Evolutionary conservation across 1,284 basidiomycete species (phyloP).

Genomic region (Bondarzewia mesenterica): DNA sequence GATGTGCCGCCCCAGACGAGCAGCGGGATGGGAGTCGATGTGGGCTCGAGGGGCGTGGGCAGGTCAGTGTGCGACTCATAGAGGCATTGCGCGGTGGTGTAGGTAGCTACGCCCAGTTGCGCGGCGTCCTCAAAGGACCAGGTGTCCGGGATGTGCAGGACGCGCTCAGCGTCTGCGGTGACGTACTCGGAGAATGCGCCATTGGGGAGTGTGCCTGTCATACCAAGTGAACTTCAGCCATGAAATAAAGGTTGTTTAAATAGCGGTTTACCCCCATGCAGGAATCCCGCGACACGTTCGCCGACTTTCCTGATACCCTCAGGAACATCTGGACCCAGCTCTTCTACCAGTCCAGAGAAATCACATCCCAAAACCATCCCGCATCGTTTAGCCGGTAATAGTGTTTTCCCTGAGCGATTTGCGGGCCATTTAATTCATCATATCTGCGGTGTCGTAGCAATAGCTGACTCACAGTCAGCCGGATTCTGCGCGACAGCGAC

Average conservation of each 20-base stretch:
- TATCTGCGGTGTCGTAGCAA: background rate
- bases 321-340: slow-evolving; percentile 20
- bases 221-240: background rate
- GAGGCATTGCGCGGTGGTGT: slow-evolving; percentile 21
- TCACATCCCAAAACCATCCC: slow-evolving; percentile 15
- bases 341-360: slow-evolving; percentile 17
- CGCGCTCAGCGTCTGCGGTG: slow-evolving; percentile 15
- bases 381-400: background rate
- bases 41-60: slow-evolving; percentile 17
- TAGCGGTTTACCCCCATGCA: slow-evolving; percentile 18
- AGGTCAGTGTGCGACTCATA: slow-evolving; percentile 17
- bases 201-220: background rate
- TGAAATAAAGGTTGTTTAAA: background rate
- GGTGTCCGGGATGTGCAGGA: slow-evolving; percentile 21
- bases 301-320: slow-evolving; percentile 17
- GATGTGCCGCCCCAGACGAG: slow-evolving; percentile 30
- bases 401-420: slow-evolving; percentile 3
- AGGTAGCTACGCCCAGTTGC: slow-evolving; percentile 21
- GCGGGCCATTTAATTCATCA: background rate
- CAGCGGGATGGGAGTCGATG: slow-evolving; percentile 13
- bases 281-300: slow-evolving; percentile 21
- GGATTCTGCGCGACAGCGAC: slow-evolving; percentile 7
- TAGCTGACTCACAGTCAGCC: slow-evolving; percentile 5
- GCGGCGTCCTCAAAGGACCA: slow-evolving; percentile 25
- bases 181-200: slow-evolving; percentile 28